Conservation (phyloP, 345 rosid species). For the Moricandia arvensis region DNA sequence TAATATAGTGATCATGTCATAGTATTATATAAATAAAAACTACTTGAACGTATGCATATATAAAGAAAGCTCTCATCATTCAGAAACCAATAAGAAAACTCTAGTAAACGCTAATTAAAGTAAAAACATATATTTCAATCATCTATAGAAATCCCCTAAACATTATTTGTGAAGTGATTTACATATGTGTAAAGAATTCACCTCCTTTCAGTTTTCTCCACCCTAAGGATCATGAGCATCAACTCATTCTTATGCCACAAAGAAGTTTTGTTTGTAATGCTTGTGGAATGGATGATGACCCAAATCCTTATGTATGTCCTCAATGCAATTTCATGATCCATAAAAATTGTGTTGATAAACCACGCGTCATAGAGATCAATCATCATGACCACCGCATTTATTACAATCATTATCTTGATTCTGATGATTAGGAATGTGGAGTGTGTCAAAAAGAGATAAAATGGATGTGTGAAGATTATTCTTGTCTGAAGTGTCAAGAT, state of each 20-base stretch:
- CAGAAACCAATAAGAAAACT: neutral
- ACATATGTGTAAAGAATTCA: conserved; percentile 16
- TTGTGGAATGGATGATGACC: conserved; percentile 20
- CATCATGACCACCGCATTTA: neutral
- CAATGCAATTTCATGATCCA: conserved; percentile 26
- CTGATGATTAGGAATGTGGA: conserved; percentile 5
- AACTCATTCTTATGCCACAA: conserved; percentile 13
- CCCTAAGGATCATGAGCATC: conserved; percentile 6
- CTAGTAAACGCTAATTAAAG: neutral
- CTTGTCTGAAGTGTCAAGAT: neutral
- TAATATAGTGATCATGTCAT: neutral
- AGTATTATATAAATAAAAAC: neutral
- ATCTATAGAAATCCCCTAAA: conserved; percentile 2
- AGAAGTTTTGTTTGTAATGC: conserved; percentile 2
- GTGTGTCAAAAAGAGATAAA: neutral
- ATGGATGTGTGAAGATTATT: conserved; percentile 10
- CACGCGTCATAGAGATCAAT: neutral
- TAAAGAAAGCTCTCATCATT: neutral
- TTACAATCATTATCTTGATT: neutral
- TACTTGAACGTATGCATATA: neutral
- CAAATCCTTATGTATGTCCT: conserved; percentile 22
- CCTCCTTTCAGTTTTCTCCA: conserved; percentile 3
- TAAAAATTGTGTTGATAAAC: neutral
- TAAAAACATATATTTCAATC: neutral
- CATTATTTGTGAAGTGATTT: conserved; percentile 8